Conservation (phyloP, 164 flowering plant species). For the Nymphaea colorata region DNA sequence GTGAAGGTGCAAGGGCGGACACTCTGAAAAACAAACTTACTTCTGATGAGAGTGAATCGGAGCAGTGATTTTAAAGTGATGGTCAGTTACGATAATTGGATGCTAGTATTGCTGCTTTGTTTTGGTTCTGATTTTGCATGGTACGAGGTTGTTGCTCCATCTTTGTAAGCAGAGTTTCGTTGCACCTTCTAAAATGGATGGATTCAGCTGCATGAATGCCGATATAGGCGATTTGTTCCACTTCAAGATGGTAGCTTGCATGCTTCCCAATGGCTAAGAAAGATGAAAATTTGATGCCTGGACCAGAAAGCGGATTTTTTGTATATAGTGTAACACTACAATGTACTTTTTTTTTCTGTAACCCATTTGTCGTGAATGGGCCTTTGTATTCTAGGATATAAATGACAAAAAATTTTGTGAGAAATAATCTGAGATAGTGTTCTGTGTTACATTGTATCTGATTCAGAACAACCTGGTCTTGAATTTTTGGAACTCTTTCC, state of each 20-base stretch:
- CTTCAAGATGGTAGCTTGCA: not conserved
- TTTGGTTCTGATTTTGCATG: not conserved
- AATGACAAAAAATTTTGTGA: not conserved
- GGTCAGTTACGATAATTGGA: not conserved
- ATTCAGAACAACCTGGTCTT: not conserved
- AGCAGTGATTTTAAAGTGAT: not conserved
- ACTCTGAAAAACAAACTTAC: constrained; percentile 41
- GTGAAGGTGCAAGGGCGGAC: constrained; percentile 30
- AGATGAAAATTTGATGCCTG: not conserved
- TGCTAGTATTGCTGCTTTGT: not conserved
- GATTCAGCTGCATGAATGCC: not conserved
- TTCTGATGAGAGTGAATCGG: constrained; percentile 46
- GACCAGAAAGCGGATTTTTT: not conserved
- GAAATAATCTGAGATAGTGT: too few relatives aligned
- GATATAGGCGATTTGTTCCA: not conserved
- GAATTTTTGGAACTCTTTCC: not conserved
- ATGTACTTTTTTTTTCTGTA: not conserved
- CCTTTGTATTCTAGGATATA: not conserved
- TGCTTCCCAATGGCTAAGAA: not conserved
- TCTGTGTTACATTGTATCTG: not conserved
- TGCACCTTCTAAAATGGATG: too few relatives aligned
- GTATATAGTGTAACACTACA: not conserved
- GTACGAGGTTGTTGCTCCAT: not conserved
- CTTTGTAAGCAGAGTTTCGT: too few relatives aligned
- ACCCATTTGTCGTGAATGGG: not conserved